Conservation (phyloP, 2,329 filamentous ascomycete genomes). For the Zarea fungicola region DNA sequence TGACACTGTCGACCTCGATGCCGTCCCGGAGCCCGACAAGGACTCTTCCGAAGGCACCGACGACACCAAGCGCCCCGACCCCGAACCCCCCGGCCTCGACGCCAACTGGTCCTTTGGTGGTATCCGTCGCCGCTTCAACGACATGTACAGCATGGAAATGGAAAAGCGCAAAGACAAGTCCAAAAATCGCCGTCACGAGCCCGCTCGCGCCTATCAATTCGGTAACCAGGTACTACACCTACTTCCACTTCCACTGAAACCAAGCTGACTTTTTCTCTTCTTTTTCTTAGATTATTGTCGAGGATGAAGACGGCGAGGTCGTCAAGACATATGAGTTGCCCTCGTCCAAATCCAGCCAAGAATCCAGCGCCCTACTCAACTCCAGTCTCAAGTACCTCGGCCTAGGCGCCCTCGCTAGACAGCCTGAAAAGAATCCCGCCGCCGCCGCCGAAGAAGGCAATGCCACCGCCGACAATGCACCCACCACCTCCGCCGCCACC, state of each 20-base stretch:
- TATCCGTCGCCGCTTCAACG: slow-evolving; percentile 46
- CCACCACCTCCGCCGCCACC: too few species aligned
- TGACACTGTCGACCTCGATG: slow-evolving; percentile 38
- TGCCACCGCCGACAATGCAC: slow-evolving; percentile 24
- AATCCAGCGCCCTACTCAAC: slow-evolving; percentile 34
- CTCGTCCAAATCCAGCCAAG: slow-evolving; percentile 42
- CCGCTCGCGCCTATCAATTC: slow-evolving; percentile 79
- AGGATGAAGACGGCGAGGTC: slow-evolving; percentile 81
- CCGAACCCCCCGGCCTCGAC: slow-evolving; percentile 13
- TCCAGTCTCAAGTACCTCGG: slow-evolving; percentile 51
- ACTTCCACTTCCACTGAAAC: too few species aligned
- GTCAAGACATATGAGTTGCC: slow-evolving; percentile 78
- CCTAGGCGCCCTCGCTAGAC: slow-evolving; percentile 41
- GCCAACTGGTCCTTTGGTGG: slow-evolving; percentile 29
- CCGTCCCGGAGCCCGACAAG: slow-evolving; percentile 12
- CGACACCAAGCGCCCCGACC: background rate
- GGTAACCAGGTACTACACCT: slow-evolving; percentile 75
- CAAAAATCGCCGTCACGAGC: slow-evolving; percentile 56
- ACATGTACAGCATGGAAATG: slow-evolving; percentile 55
- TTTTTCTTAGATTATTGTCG: slow-evolving; percentile 65
- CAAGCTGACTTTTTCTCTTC: background rate
- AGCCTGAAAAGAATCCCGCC: slow-evolving; percentile 31
- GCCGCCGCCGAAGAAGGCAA: slow-evolving; percentile 27
- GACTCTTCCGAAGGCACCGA: slow-evolving; percentile 15
- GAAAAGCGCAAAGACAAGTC: slow-evolving; percentile 56